Conservation (phyloP, 208 protist genomes). For the Crithidia fasciculata region DNA sequence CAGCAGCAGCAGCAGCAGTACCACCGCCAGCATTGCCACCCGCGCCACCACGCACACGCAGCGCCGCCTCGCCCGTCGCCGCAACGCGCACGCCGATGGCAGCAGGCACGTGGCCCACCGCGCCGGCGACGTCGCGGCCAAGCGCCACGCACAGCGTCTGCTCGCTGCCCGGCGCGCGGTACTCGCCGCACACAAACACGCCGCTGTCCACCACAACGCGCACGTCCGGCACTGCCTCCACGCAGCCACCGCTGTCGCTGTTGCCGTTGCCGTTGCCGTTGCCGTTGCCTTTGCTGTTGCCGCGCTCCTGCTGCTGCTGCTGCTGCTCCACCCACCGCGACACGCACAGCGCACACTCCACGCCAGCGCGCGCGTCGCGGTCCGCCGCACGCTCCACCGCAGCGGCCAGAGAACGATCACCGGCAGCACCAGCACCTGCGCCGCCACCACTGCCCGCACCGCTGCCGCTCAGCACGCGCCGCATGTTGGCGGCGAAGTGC, state of each 20-base stretch:
- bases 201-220: conserved; percentile 37
- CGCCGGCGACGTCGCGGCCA: conserved; percentile 34
- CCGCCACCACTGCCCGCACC: neutral
- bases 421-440: too few species aligned
- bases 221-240: conserved; percentile 15
- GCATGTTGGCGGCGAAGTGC: conserved; percentile 22
- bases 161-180: conserved; percentile 17
- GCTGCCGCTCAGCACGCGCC: neutral
- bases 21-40: neutral
- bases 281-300: too few species aligned
- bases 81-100: conserved; percentile 32
- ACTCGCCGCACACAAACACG: conserved; percentile 24
- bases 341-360: neutral
- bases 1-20: neutral
- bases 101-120: conserved; percentile 31
- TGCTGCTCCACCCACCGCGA: neutral
- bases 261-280: too few species aligned
- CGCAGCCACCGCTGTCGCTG: neutral
- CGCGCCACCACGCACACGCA: conserved; percentile 33
- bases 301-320: too few species aligned
- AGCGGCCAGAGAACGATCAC: too few species aligned
- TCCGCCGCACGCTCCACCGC: neutral
- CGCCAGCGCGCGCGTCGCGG: neutral
- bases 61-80: conserved; percentile 45
- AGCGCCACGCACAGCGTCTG: conserved; percentile 31